Evolutionary conservation across 306 rosid species (phyloP), one percentile per base, ranked within the genome.

Genomic region (Lathyrus sativus): DNA sequence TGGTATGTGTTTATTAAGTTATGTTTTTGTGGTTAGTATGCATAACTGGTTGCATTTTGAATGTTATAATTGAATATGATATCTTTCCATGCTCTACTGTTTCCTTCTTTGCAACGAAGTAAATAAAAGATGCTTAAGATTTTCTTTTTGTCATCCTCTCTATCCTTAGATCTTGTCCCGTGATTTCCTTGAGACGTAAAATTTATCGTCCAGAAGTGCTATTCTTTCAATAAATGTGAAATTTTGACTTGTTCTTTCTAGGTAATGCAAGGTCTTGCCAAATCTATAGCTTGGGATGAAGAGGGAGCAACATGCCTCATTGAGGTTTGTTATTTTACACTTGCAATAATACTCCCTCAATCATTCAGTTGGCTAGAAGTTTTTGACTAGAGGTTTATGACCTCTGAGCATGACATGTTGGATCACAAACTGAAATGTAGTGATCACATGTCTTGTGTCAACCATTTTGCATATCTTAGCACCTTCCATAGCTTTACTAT

Each of bases 241-340:
- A 35, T 63, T 69, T 13, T 70, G 29, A 55, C 22, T 39, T 70
- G 55, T 28, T 39, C 62, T 51, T 81, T 72, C 33, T 77, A 90
- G 98, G 90, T 90, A 64, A 93, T 90, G 98, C 96, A 93, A 88
- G 96, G 98, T 80, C 98, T 93, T 68, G 98, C 96, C 57, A 93
- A 90, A 82, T 93, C 97, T 44, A 79, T 93, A 77, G 96, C 97
- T 65, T 93, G 96, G 96, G 98, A 90, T 73, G 98, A 97, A 71
- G 97, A 93, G 81, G 97, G 98, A 67, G 98, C 98, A 66, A 93
- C 98, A 11, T 93, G 97, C 84, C 89, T 93, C 12, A 81, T 90
- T 79, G 98, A 93, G 96, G 98, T 93, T 18, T 45, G 84, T 76
- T 58, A 61, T 67, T 61, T 62, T n/a, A n/a, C n/a, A n/a, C n/a